Percentiles rank a stretch among this genome's conserved stretches.
Conservation (phyloP, 768 basidiomycete genomes). For the Heimioporus sp. region DNA sequence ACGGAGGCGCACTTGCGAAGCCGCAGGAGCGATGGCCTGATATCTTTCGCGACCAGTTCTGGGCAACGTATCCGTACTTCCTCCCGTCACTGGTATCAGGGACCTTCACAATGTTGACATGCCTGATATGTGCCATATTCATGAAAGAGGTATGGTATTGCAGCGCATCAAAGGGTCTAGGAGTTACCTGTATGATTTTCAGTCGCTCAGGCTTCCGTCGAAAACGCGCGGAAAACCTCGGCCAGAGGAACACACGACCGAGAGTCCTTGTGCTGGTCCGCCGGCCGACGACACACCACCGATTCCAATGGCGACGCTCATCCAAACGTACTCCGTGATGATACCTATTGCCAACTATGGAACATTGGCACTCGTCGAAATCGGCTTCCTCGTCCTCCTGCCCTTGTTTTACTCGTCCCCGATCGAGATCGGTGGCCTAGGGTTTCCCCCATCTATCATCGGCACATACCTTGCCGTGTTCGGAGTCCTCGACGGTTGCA, state of each 20-base stretch:
- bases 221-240: not conserved
- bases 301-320: conserved; percentile 32
- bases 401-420: conserved; percentile 48
- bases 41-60: conserved; percentile 40
- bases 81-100: conserved; percentile 30
- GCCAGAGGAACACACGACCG: not conserved
- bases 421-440: conserved; percentile 40
- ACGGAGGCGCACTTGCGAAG: conserved; percentile 53
- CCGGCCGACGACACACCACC: conserved; percentile 4
- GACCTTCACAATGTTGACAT: conserved; percentile 7
- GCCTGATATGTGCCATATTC: conserved; percentile 17
- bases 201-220: conserved; percentile 28
- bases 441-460: conserved; percentile 39
- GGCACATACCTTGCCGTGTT: conserved; percentile 35
- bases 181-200: not conserved
- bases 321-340: conserved; percentile 30
- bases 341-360: conserved; percentile 43
- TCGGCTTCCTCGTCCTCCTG: conserved; percentile 35
- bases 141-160: conserved; percentile 29
- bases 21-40: conserved; percentile 55
- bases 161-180: not conserved
- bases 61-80: conserved; percentile 35
- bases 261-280: not conserved
- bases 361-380: conserved; percentile 40
- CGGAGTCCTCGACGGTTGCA: conserved; percentile 37